Conservation (phyloP, 2,329 filamentous ascomycete species). For the Alternaria postmessia region DNA sequence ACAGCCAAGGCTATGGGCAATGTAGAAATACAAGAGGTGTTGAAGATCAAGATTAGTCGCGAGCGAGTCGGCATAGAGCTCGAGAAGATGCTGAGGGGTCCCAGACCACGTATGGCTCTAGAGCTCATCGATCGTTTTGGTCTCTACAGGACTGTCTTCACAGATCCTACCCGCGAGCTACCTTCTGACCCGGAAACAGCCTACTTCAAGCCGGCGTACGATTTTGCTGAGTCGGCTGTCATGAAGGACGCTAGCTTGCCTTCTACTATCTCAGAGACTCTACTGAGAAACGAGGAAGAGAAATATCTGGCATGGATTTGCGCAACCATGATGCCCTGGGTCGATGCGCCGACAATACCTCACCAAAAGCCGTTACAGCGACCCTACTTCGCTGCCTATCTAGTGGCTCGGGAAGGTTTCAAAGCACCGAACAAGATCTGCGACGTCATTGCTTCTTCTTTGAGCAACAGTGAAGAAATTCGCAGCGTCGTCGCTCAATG, state of each 20-base stretch:
- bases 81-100: conserved; percentile 85
- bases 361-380: conserved; percentile 56
- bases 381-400: conserved; percentile 59
- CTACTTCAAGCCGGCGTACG: conserved; percentile 71
- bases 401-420: conserved; percentile 78
- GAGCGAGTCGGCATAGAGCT: conserved; percentile 88
- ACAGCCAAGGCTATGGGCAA: conserved; percentile 80
- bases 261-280: conserved; percentile 53
- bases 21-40: conserved; percentile 75
- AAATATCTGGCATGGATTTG: conserved; percentile 80
- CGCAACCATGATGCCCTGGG: conserved; percentile 78
- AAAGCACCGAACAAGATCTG: conserved; percentile 79
- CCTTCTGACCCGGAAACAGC: conserved; percentile 64
- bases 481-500: conserved; percentile 63
- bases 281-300: conserved; percentile 71
- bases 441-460: conserved; percentile 70
- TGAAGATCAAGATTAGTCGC: conserved; percentile 89
- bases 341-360: conserved; percentile 58
- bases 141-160: conserved; percentile 78
- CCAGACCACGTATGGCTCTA: conserved; percentile 69
- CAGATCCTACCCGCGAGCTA: conserved; percentile 67
- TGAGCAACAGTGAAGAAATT: conserved; percentile 71
- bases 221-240: conserved; percentile 59
- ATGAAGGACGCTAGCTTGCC: conserved; percentile 29
- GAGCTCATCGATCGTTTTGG: conserved; percentile 70